phyloP scores from a whole-genome alignment of 805 yeast genomes.

The Candida nemodendra region DNA sequence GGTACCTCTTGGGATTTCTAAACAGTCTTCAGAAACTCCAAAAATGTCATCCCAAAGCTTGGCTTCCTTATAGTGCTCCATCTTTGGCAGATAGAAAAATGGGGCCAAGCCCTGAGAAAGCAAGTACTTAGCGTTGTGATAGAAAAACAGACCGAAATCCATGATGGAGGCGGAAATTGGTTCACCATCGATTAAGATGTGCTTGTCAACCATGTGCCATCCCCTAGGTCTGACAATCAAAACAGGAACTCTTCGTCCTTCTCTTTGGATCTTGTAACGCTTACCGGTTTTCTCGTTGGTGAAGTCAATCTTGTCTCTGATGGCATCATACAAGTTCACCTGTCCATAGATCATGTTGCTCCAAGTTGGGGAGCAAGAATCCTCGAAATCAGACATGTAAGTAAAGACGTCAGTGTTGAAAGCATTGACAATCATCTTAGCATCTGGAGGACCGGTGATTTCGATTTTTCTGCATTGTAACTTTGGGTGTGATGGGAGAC shows the following conservation, averaged over 20 bases:
- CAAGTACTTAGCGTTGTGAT: slow-evolving; percentile 65
- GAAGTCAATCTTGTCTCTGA: slow-evolving; percentile 63
- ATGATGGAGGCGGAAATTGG: slow-evolving; percentile 75
- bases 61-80: slow-evolving; percentile 85
- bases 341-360: slow-evolving; percentile 76
- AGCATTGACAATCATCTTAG: slow-evolving; percentile 82
- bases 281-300: slow-evolving; percentile 38
- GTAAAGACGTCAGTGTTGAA: slow-evolving; percentile 76
- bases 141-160: slow-evolving; percentile 78
- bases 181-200: slow-evolving; percentile 67
- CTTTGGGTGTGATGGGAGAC: slow-evolving; percentile 71
- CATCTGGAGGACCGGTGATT: slow-evolving; percentile 83
- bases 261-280: slow-evolving; percentile 39
- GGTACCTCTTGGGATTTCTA: slow-evolving; percentile 70
- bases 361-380: slow-evolving; percentile 85
- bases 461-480: slow-evolving; percentile 73
- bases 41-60: slow-evolving; percentile 81
- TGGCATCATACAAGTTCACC: slow-evolving; percentile 73
- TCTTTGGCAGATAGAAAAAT: slow-evolving; percentile 78
- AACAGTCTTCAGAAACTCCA: slow-evolving; percentile 69
- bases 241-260: slow-evolving; percentile 65
- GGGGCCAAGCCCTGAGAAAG: slow-evolving; percentile 72
- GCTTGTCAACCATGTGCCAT: slow-evolving; percentile 80
- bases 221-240: slow-evolving; percentile 86
- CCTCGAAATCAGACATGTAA: slow-evolving; percentile 86